These are phyloP conservation scores for Clavaria fumosa DNA, from an alignment of 768 basidiomycete species.

Conservation along the genomic window DNA sequence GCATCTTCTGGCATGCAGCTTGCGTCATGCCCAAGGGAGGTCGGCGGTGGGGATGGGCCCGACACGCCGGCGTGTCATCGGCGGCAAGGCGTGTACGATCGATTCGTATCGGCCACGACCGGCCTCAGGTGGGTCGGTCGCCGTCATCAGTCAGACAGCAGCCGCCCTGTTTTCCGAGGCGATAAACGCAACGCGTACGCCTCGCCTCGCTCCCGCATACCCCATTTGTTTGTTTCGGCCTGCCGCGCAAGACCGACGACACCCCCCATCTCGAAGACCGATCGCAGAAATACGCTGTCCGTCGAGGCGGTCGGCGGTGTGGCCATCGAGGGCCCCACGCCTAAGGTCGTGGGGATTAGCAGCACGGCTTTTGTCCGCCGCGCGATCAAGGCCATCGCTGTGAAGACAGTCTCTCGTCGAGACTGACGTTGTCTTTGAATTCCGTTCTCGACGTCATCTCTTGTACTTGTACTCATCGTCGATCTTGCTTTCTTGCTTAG, in stretches of 20 bases:
- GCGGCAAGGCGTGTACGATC: conserved; percentile 65
- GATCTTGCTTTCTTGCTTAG: not conserved
- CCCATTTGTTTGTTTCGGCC: conserved; percentile 29
- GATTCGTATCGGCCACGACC: conserved; percentile 68
- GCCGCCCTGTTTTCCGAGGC: conserved; percentile 25
- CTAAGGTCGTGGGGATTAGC: conserved; percentile 32
- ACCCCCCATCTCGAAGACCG: conserved; percentile 58
- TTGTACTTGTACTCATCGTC: not conserved
- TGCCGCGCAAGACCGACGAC: conserved; percentile 52
- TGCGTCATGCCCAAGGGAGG: conserved; percentile 55
- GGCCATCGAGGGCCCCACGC: conserved; percentile 17
- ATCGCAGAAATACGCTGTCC: conserved; percentile 30
- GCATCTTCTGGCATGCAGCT: conserved; percentile 48
- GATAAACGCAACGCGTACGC: conserved; percentile 10
- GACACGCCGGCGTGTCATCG: conserved; percentile 46
- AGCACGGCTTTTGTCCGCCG: conserved; percentile 46
- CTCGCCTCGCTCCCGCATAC: conserved; percentile 5
- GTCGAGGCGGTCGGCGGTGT: conserved; percentile 56
- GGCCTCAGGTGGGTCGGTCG: conserved; percentile 68
- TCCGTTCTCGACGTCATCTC: not conserved
- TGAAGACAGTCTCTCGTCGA: conserved; percentile 37
- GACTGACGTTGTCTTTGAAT: conserved; percentile 27
- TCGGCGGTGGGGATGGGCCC: too few species aligned
- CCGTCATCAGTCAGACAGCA: conserved; percentile 64
- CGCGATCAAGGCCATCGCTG: conserved; percentile 59